These are phyloP conservation scores for sweet orange (Citrus sinensis) DNA, from an alignment of 345 rosid species.

Conservation along the genomic window DVS_A1.0 CM039164.1:3075501-3076000, in stretches of 20 bases:
- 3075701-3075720: background rate
- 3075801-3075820: background rate
- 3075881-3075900: background rate
- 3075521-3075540: conserved; percentile 5
- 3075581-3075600: conserved; percentile 12
- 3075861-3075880: background rate
- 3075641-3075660: conserved; percentile 24
- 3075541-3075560: conserved; percentile 15
- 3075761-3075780: background rate
- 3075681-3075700: background rate
- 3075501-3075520: no score
- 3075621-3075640: conserved; percentile 33
- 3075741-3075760: background rate
- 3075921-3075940: conserved; percentile 1
- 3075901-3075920: conserved; percentile 9
- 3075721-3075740: background rate
- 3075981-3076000: conserved; percentile 15
- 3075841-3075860: background rate
- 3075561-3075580: conserved; percentile 14
- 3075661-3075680: conserved; percentile 2
- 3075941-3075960: background rate
- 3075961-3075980: conserved; percentile 1
- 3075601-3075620: conserved; percentile 25
- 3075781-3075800: background rate
- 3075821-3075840: background rate